Evolutionary conservation across 306 rosid species (phyloP), one percentile per base, ranked within the genome.

Genomic region (Vigna hirtella): DNA sequence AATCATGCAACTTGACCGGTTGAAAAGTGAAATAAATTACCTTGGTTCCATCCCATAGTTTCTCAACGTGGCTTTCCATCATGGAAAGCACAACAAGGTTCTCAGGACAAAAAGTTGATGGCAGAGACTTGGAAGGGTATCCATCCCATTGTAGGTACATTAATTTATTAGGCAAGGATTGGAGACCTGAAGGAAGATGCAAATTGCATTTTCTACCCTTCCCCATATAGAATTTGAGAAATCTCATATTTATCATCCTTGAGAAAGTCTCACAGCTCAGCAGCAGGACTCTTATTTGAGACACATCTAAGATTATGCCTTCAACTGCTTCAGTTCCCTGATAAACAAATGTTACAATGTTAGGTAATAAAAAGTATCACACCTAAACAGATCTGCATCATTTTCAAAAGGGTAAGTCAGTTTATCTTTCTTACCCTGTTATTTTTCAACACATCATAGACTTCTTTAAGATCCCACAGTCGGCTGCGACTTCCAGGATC

Each of bases 91-190:
- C 66, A 4, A 76, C 58, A 38, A 81, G 77, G 9, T 69, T 76
- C 9, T 76, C 58, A 7, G 71, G 18, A 74, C 28, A 50, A 59
- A 67, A 74, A 17, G 8, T 49, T 67, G 64, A 58, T 7, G 71
- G 84, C 77, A 81, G 18, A 57, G 72, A 81, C 63, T 67, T 32
- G 26, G 64, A 55, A 72, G 74, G 83, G 72, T 73, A 80, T 72
- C 59, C 79, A 55, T 64, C 42, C 79, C 83, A 75, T 1, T 66
- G 71, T 1, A 81, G 22, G 58, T 62, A 48, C 50, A 53, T 61
- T 30, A 75, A 18, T 63, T 75, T 75, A 49, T 34, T 75, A 22
- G 82, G 70, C 26, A 82, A 15, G 55, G 34, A 47, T 14, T 82
- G 55, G 17, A 75, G 67, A 11, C 74, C 67, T 2, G 43, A 17